Evolutionary conservation across 495 filamentous ascomycete species (phyloP), one percentile per base, ranked within the genome.

Genomic region (Tuber aestivum): DNA sequence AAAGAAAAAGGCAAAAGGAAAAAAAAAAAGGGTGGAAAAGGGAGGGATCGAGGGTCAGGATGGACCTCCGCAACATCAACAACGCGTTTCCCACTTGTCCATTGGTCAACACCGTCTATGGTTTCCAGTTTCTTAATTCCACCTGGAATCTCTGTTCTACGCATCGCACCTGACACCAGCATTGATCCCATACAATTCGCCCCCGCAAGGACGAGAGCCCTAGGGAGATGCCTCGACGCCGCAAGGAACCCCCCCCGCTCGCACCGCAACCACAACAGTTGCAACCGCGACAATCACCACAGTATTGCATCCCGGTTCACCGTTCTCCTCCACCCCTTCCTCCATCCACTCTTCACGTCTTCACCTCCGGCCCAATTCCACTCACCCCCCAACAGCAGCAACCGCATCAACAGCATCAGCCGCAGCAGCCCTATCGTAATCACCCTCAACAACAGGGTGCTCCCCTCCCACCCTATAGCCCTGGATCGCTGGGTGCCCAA

Each of bases 71-170:
- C 72, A 78, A 73, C 78, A 50, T 76, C 77, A 79, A 79, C 78
- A 79, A 79, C 78, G 78, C 78, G 78, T 79, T 77, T 70, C 38
- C 78, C 76, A 72, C 38, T 41, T 48, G n/a, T 23, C 44, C 41
- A 76, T 42, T 32, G 76, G 42, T 71, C 44, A 42, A 38, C 27
- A 50, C 70, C 41, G 69, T n/a, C n/a, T n/a, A n/a, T 61, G 27
- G 23, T 38, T 40, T 42, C 69, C 61, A 72, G 79, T 76, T 79
- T 70, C 45, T 45, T 27, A 65, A 65, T 65, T 35, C 27, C 12
- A 35, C 27, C 14, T 65, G 27, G 35, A 35, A 65, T 65, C 27
- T 65, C 27, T 18, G 32, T 65, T 32, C 27, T 65, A 65, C 20
- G 56, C n/a, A 65, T 32, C 27, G 32, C 6, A 27, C 56, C 56